A percentile compares a stretch with the other conserved stretches of the same genome.
phyloP scores from a whole-genome alignment of 108 stramenopile genomes.

The Cyclotella cryptica region DNA sequence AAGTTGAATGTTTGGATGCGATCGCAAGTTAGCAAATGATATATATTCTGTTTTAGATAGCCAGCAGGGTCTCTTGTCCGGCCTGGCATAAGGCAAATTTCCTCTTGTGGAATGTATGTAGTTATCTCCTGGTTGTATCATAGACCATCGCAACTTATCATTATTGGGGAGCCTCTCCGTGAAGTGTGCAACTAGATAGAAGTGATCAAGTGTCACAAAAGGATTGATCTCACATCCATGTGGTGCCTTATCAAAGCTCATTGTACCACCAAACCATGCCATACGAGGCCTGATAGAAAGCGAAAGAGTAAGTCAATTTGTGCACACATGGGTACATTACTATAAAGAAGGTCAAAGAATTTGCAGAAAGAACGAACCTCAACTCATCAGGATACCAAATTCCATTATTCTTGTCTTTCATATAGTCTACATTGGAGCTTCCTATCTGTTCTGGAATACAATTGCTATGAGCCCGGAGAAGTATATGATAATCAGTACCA shows the following conservation, averaged over 20 bases:
- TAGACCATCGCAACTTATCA: conserved; percentile 23
- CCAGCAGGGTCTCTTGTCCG: conserved; percentile 34
- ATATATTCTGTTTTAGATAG: conserved; percentile 39
- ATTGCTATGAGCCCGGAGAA: conserved; percentile 12
- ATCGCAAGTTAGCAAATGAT: conserved; percentile 40
- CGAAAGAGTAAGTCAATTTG: conserved; percentile 26
- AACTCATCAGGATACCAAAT: conserved; percentile 30
- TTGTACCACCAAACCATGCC: conserved; percentile 50
- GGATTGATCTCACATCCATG: conserved; percentile 30
- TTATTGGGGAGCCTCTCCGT: conserved; percentile 21
- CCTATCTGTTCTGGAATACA: conserved; percentile 17
- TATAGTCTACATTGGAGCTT: conserved; percentile 13
- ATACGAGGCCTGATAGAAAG: conserved; percentile 38
- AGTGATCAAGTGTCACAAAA: conserved; percentile 17
- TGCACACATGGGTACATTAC: background rate
- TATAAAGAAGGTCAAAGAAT: background rate
- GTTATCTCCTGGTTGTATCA: conserved; percentile 23
- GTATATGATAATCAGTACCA: conserved; percentile 19
- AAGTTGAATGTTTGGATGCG: conserved; percentile 53
- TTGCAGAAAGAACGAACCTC: background rate
- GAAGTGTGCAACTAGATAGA: conserved; percentile 26
- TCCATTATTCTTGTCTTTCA: conserved; percentile 12
- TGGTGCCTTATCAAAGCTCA: conserved; percentile 16
- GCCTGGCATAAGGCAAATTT: conserved; percentile 40
- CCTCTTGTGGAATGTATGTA: conserved; percentile 20